A percentile compares a stretch with the other conserved stretches of the same genome.
These are phyloP conservation scores for Daldinia loculata DNA, from an alignment of 495 filamentous ascomycete genomes.

Conservation along the genomic window DNA sequence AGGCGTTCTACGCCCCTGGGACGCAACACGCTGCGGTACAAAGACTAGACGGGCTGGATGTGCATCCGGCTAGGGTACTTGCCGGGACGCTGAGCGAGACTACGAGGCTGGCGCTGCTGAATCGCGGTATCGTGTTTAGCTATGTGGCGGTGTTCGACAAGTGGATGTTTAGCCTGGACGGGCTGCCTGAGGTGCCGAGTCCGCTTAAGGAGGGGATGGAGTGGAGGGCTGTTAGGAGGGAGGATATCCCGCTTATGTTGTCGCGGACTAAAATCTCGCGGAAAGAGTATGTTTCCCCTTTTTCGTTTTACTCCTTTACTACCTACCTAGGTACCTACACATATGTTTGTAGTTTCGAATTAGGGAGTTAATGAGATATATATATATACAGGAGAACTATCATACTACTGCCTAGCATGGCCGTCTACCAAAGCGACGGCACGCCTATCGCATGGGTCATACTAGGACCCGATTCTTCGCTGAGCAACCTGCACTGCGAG, in stretches of 20 bases:
- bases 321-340: not conserved
- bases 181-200: constrained; percentile 33
- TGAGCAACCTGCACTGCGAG: constrained; percentile 45
- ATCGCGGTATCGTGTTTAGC: constrained; percentile 34
- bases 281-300: constrained; percentile 47
- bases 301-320: not conserved
- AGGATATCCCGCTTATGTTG: constrained; percentile 49
- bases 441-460: constrained; percentile 57
- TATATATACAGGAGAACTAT: constrained; percentile 45
- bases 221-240: constrained; percentile 46
- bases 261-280: constrained; percentile 47
- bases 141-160: constrained; percentile 49
- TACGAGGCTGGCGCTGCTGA: constrained; percentile 38
- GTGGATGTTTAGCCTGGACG: constrained; percentile 53
- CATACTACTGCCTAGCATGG: constrained; percentile 48
- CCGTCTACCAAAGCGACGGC: constrained; percentile 47
- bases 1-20: constrained; percentile 22
- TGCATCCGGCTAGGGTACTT: constrained; percentile 31
- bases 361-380: not conserved
- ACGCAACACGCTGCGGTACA: not conserved
- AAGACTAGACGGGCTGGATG: not conserved
- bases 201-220: constrained; percentile 34
- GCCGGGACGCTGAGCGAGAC: constrained; percentile 49
- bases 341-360: not conserved
- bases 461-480: constrained; percentile 45